Evolutionary conservation across 345 rosid genomes (phyloP).

Genomic region (Rubroshorea leprosula): DNA sequence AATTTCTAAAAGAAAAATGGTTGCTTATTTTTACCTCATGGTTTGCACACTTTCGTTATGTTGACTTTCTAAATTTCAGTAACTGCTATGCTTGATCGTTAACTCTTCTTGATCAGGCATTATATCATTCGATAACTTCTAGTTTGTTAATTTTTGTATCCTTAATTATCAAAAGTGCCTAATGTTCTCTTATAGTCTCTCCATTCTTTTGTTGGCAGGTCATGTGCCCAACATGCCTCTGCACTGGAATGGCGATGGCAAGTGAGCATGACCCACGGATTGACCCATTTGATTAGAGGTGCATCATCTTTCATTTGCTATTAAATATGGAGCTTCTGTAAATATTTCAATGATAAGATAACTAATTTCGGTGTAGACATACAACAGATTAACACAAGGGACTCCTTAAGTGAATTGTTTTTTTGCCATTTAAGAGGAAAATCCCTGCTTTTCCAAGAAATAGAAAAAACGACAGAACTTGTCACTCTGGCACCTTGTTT

Average conservation of each 20-base stretch:
- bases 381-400: not conserved
- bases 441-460: no score
- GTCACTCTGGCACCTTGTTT: no score
- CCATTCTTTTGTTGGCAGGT: conserved; percentile 39
- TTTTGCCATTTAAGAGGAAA: not conserved
- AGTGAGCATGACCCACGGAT: conserved; percentile 93
- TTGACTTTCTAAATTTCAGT: no score
- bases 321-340: not conserved
- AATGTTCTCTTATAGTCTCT: no score
- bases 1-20: not conserved
- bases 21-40: not conserved
- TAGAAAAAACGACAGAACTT: no score
- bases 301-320: not conserved
- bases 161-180: no score
- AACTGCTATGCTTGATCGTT: not conserved
- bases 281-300: conserved; percentile 76
- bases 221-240: conserved; percentile 97
- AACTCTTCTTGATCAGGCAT: no score
- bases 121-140: no score
- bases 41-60: no score
- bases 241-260: conserved; percentile 99
- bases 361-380: conserved; percentile 4
- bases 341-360: not conserved
- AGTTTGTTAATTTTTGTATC: no score
- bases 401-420: not conserved